These are phyloP conservation scores for Lentinula edodes DNA, from an alignment of 768 basidiomycete genomes.

Conservation along the genomic window DNA sequence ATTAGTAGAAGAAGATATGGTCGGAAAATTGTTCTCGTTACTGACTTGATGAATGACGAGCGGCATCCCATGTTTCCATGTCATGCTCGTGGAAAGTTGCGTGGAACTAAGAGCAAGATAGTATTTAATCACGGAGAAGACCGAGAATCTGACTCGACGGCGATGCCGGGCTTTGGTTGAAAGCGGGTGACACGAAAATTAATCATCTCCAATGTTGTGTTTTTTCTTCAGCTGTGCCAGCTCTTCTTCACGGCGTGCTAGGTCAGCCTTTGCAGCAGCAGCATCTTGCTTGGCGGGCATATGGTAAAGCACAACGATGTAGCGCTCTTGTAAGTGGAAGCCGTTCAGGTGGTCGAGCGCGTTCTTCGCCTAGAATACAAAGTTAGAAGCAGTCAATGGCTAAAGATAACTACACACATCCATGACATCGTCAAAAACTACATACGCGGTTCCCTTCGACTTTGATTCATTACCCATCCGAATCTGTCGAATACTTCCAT, in stretches of 20 bases:
- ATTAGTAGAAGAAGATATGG: background rate
- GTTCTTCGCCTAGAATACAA: slow-evolving; percentile 73
- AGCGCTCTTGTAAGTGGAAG: slow-evolving; percentile 96
- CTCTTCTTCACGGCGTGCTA: slow-evolving; percentile 89
- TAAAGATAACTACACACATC: slow-evolving; percentile 51
- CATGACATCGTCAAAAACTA: slow-evolving; percentile 95
- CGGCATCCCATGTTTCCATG: background rate
- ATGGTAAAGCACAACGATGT: slow-evolving; percentile 96
- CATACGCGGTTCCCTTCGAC: slow-evolving; percentile 93
- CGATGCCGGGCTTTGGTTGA: background rate
- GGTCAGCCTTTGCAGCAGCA: slow-evolving; percentile 86
- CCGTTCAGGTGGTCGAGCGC: slow-evolving; percentile 96
- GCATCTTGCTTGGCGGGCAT: slow-evolving; percentile 98
- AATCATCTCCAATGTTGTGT: slow-evolving; percentile 79
- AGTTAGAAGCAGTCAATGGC: slow-evolving; percentile 9
- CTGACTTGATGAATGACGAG: background rate
- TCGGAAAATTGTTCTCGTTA: background rate
- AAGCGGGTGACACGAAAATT: slow-evolving; percentile 10
- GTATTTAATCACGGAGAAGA: background rate
- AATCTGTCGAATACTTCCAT: slow-evolving; percentile 94
- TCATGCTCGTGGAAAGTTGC: background rate
- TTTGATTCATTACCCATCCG: slow-evolving; percentile 90
- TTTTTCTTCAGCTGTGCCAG: slow-evolving; percentile 80
- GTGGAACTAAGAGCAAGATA: slow-evolving; percentile 11
- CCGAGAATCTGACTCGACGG: background rate